Evolutionary conservation across 208 protist species (phyloP).

Genomic region (Leishmania arabica): DNA sequence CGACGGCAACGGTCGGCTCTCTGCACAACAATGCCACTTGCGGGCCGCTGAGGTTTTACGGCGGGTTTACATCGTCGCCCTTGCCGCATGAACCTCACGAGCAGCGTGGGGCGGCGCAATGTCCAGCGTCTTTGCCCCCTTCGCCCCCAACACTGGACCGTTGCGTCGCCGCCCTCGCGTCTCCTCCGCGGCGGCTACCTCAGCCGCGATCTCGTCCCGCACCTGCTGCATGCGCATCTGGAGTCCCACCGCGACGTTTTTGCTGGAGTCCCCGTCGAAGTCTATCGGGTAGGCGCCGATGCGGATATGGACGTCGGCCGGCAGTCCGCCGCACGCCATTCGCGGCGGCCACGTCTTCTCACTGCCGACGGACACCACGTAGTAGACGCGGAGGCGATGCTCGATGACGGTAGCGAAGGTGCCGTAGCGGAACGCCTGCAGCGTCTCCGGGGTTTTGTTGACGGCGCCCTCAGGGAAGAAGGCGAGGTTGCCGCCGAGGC

Average conservation of each 20-base stretch:
- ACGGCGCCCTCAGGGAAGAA: slow-evolving; percentile 68
- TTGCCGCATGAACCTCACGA: not conserved
- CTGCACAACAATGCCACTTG: not conserved
- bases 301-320: slow-evolving; percentile 47
- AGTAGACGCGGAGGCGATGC: slow-evolving; percentile 47
- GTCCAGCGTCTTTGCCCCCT: not conserved
- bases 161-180: not conserved
- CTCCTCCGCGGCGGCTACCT: slow-evolving; percentile 11
- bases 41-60: not conserved
- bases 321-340: slow-evolving; percentile 39
- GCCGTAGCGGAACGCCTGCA: slow-evolving; percentile 61
- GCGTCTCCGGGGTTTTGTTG: slow-evolving; percentile 48
- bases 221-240: slow-evolving; percentile 41
- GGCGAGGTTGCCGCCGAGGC: slow-evolving; percentile 38
- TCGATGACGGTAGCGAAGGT: slow-evolving; percentile 62
- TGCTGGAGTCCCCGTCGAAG: slow-evolving; percentile 33
- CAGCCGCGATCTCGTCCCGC: slow-evolving; percentile 35
- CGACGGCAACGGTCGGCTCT: not conserved
- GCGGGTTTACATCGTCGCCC: not conserved
- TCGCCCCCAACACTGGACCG: not conserved
- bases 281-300: slow-evolving; percentile 40
- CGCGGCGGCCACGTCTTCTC: slow-evolving; percentile 54
- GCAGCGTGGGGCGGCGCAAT: not conserved
- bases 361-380: slow-evolving; percentile 49
- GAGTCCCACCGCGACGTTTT: slow-evolving; percentile 30